These are phyloP conservation scores for Aquilaria yunnanensis DNA, from an alignment of 345 rosid species.

Conservation along the genomic window DNA sequence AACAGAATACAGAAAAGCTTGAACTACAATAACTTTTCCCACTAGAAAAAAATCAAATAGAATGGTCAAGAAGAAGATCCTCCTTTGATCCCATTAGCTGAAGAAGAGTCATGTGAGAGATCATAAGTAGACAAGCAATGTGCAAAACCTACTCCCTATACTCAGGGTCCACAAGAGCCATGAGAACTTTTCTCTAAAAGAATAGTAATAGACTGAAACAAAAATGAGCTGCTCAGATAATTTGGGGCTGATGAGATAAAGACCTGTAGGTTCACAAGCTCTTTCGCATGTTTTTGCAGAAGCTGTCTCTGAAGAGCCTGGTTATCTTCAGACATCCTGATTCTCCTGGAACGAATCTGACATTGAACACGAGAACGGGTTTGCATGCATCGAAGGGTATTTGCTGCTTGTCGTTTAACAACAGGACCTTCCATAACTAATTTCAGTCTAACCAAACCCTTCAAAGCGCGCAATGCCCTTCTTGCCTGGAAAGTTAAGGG, in stretches of 20 bases:
- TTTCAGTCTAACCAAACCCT: constrained; percentile 83
- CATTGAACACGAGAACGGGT: constrained; percentile 82
- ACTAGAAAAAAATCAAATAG: too few species aligned
- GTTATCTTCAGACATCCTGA: constrained; percentile 87
- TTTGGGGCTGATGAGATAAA: not conserved
- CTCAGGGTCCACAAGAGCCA: too few species aligned
- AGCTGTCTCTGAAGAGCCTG: constrained; percentile 88
- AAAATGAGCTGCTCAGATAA: constrained; percentile 2
- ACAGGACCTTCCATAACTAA: constrained; percentile 76
- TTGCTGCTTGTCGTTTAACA: constrained; percentile 76
- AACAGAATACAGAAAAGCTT: too few species aligned
- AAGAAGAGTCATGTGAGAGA: too few species aligned
- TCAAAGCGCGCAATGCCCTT: constrained; percentile 73
- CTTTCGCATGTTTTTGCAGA: constrained; percentile 83
- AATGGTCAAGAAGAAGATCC: too few species aligned
- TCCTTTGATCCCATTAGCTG: too few species aligned
- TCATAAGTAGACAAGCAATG: too few species aligned
- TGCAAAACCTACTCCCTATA: too few species aligned
- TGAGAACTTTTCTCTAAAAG: too few species aligned
- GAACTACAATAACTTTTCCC: too few species aligned
- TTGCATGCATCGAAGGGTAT: constrained; percentile 82
- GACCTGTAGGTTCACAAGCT: constrained; percentile 68
- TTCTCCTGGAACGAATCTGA: constrained; percentile 73
- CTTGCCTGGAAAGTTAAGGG: constrained; percentile 51
- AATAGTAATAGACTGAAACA: not conserved